Evolutionary conservation across 148 eudicot species (phyloP).

Genomic region (Spergularia marina): DNA sequence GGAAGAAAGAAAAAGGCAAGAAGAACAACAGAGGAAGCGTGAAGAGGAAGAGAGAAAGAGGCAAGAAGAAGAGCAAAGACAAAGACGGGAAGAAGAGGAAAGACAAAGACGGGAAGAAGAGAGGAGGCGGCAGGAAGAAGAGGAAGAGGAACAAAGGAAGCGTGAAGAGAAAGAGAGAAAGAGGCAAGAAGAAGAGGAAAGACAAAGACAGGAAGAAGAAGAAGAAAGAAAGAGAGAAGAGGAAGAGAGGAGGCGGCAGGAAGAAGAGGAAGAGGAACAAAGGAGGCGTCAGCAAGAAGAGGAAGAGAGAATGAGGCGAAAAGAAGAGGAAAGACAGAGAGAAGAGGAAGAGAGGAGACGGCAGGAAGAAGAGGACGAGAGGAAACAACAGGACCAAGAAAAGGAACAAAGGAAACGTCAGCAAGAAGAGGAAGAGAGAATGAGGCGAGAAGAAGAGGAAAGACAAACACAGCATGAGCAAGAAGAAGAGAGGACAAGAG

Average conservation of each 20-base stretch:
- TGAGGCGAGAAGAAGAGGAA: neutral
- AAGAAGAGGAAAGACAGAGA: conserved; percentile 5
- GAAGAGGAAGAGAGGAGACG: conserved; percentile 14
- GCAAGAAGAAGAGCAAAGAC: conserved; percentile 5
- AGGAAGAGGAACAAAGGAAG: conserved; percentile 4
- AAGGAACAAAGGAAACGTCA: neutral
- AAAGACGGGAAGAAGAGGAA: neutral
- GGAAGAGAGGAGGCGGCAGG: conserved; percentile 17
- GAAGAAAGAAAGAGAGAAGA: neutral
- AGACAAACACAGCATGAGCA: neutral
- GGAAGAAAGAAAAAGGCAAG: conserved; percentile 15
- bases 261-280: neutral
- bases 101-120: conserved; percentile 4
- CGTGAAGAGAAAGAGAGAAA: conserved; percentile 3
- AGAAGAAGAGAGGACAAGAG: conserved; percentile 17
- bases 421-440: conserved; percentile 11
- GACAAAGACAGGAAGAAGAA: conserved; percentile 1
- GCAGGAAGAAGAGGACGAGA: conserved; percentile 2
- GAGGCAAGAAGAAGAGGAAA: conserved; percentile 7
- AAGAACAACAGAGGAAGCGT: conserved; percentile 3
- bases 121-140: conserved; percentile 8
- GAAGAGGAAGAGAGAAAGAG: neutral
- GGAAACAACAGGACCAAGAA: conserved; percentile 2
- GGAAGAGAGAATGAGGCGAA: conserved; percentile 5
- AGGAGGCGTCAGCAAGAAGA: neutral